Evolutionary conservation across 2,329 filamentous ascomycete genomes (phyloP).

Genomic region (Zasmidium angulare): DNA sequence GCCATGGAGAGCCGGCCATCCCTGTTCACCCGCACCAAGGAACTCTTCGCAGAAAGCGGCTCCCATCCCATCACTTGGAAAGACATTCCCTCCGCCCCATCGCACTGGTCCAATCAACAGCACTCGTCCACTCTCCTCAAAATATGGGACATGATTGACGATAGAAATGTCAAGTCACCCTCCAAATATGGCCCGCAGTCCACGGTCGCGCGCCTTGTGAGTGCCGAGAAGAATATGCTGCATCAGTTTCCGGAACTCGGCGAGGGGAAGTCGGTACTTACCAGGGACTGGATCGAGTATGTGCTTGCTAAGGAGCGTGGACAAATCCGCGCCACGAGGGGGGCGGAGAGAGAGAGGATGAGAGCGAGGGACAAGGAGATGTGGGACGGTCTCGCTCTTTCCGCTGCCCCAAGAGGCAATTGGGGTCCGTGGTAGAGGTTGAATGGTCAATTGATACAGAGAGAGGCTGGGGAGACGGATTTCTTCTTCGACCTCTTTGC

Average conservation of each 20-base stretch:
- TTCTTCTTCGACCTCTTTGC: too few relatives aligned
- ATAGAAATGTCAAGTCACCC: constrained; percentile 16
- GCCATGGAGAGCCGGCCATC: constrained; percentile 9
- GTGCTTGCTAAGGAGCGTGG: constrained; percentile 27
- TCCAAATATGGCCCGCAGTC: constrained; percentile 18
- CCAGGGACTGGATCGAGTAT: constrained; percentile 29
- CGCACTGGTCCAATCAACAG: constrained; percentile 26
- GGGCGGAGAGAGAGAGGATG: too few relatives aligned
- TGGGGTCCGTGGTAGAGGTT: constrained; percentile 33
- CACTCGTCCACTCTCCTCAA: constrained; percentile 24
- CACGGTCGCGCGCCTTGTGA: constrained; percentile 17
- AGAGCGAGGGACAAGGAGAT: too few relatives aligned
- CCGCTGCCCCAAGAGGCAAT: constrained; percentile 23
- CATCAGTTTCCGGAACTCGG: constrained; percentile 26
- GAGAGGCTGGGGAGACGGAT: too few relatives aligned
- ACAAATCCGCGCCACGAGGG: too few relatives aligned
- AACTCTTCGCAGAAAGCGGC: too few relatives aligned
- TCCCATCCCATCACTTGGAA: too few relatives aligned
- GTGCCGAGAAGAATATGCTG: constrained; percentile 23
- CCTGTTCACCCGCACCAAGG: constrained; percentile 24
- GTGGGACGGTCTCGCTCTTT: constrained; percentile 28
- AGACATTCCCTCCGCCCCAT: too few relatives aligned
- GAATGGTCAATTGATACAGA: too few relatives aligned
- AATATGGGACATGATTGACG: constrained; percentile 27
- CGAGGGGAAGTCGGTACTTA: constrained; percentile 21